Base-by-base conservation (phyloP, 192 early-diverging fungal species). In the Mortierella alpina region DNA sequence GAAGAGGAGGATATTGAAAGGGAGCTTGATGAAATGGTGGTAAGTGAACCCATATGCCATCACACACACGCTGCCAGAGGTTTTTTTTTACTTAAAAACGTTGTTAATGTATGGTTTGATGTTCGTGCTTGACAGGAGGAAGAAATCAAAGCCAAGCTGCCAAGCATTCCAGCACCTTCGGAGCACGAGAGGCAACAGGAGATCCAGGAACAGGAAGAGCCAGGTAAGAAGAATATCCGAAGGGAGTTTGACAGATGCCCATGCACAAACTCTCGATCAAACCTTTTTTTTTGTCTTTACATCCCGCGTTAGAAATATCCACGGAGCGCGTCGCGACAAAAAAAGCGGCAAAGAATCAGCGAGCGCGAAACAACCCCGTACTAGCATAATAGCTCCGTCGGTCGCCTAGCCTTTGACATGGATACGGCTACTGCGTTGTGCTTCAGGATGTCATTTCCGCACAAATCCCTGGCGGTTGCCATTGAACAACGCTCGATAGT, bases 1-100 rank as follows among this genome's bases (percentile, higher is more conserved):
- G 97, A 97, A 73, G 95, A 97, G 59, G 95, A 95, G 49, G 94
- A 93, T 7, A 93, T 96, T 46, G 82, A 92, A 80, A 74, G 75
- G 20, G 94, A 99, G 84, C 84, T 99, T 42, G 95, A 94, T 58
- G 54, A 47, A n/a, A 53, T 80, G 52, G 59, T 70, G 66, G 77
- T 80, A 70, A 62, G 76, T 59, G 58, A 40, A 23, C 41, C 31
- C 31, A 31, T 31, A 31, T 31, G 31, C 31, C 3, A 31, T 31
- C 31, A 31, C 31, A 3, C 3, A 31, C 3, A 3, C 1, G 31
- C 31, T 31, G 31, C 31, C 31, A 31, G 31, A 31, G 31, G 31
- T 31, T 31, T 31, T 31, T 31, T 31, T 31, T 31, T 1, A 31
- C 3, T 2, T 3, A 31, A 31, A 31, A 31, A 31, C 31, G 31